These are phyloP conservation scores for Fragilariopsis cylindrus DNA, from an alignment of 108 stramenopile species.

Conservation along the genomic window DNA sequence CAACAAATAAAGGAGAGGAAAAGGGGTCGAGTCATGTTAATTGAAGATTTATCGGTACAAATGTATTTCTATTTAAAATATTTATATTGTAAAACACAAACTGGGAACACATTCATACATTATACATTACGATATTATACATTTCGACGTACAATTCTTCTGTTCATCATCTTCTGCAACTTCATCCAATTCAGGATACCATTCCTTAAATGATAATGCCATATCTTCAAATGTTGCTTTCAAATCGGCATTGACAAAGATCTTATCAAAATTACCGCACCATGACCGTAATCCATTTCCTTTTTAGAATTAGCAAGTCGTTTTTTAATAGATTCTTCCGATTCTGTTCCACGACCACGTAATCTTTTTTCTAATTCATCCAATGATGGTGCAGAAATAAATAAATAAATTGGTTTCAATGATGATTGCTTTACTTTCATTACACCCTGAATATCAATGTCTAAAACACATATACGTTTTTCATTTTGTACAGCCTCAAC, in stretches of 20 bases:
- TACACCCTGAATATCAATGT: constrained; percentile 92
- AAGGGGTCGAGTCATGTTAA: background rate
- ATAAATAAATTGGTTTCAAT: constrained; percentile 65
- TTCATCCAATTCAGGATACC: constrained; percentile 71
- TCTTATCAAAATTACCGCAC: constrained; percentile 63
- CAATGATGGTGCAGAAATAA: constrained; percentile 92
- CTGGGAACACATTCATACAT: no score
- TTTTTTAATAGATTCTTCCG: constrained; percentile 74
- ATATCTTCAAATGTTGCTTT: constrained; percentile 61
- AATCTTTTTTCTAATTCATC: constrained; percentile 85
- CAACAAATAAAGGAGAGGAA: background rate
- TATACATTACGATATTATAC: constrained; percentile 19
- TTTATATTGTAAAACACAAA: no score
- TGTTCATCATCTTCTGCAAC: constrained; percentile 37
- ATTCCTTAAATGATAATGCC: constrained; percentile 54
- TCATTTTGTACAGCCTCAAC: constrained; percentile 78
- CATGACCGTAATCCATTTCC: constrained; percentile 93
- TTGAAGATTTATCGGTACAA: background rate
- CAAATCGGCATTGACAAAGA: constrained; percentile 73
- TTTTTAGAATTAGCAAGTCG: constrained; percentile 81
- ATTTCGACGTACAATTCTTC: constrained; percentile 38
- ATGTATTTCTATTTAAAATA: background rate
- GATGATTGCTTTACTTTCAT: constrained; percentile 61
- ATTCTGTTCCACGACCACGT: constrained; percentile 90
- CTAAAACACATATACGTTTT: constrained; percentile 91